Evolutionary conservation across 768 basidiomycete species (phyloP), one percentile per base, ranked within the genome.

Genomic region (Suillus bovinus): DNA sequence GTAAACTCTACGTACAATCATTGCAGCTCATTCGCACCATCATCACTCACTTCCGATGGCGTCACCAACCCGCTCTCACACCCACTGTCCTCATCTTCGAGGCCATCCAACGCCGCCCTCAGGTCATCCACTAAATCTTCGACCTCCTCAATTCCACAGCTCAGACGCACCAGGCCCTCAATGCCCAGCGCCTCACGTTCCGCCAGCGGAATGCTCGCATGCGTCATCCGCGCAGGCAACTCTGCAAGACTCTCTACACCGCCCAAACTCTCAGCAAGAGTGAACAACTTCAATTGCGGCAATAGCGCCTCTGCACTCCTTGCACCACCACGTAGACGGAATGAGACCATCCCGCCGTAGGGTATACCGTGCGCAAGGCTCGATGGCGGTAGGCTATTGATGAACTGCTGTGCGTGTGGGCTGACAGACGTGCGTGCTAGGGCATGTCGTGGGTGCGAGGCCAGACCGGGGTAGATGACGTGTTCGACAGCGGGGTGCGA

Each of bases 191-290:
- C 57, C 33, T 79, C 84, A 13, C 93, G 79, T 74, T 92, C 89
- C 1, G 74, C 85, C 29, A 82, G 81, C 0, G 92, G 88, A 54
- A 93, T 86, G 56, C 84, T 84, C 2, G 85, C 88, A 72, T 97
- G 96, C 9, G 94, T 96, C 95, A 97, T 97, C 75, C 80, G 79
- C 49, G 88, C 86, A 0, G 95, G 96, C 50, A 91, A 81, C 74
- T 98, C 95, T 0, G 91, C 91, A 38, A 98, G 76, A 72, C 87
- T 90, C 82, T 99, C 96, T 6, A 97, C 93, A 0, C 95, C 96
- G 1, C 96, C 96, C 5, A 98, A 76, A 29, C 86, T 88, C 82
- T 96, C 95, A 0, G 95, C 96, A 14, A 98, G 80, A 29, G 87
- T 82, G 70, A 95, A 94, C 38, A 96, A 71, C 31, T 84, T 74